Base-by-base conservation (phyloP, 2,329 filamentous ascomycete genomes). In the Cladosporium halotolerans region DNA sequence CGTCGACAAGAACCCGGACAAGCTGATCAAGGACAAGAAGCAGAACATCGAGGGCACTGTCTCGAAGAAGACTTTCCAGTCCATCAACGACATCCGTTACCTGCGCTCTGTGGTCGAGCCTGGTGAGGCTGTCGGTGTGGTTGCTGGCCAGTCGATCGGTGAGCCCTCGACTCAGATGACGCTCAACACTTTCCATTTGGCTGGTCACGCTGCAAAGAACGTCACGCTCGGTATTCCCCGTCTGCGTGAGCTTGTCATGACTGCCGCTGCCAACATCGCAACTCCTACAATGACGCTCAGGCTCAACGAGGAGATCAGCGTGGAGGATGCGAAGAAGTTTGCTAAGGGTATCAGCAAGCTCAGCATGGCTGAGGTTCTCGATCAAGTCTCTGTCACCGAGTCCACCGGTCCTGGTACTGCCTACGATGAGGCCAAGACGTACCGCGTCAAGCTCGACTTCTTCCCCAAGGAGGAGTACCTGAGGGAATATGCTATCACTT, bases 151-250 rank as follows among this genome's bases (percentile, higher is more conserved):
- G 72, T 97, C 92, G 32, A 85, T 99, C 40, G 93, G 93, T 67
- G 95, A 99, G 68, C 93, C 95, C 8, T 96, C 91, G 2, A 99
- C 93, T 9, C 93, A 99, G 71, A 99, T 99, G 95, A 99, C 95
- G 7, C 76, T 99, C 52, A 99, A 99, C 74, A 99, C 95, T 28
- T 99, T 99, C 82, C 93, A 99, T 80, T 88, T 99, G 81, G 93
- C 93, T 71, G 93, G 93, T 66, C 92, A 97, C 77, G 91, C 93
- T 16, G 86, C 93, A 31, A 97, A 96, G 79, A 99, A 99, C 80
- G 95, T 99, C 67, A 99, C 93, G 0, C 81, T 96, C 16, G 93
- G 93, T 88, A 97, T 99, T 67, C 93, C 93, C 55, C 89, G 93
- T 73, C 80, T 99, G 16, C 82, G 93, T 74, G 93, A 99, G 79